Evolutionary conservation across 164 flowering plant species (phyloP).

Genomic region (Stephania japonica): DNA sequence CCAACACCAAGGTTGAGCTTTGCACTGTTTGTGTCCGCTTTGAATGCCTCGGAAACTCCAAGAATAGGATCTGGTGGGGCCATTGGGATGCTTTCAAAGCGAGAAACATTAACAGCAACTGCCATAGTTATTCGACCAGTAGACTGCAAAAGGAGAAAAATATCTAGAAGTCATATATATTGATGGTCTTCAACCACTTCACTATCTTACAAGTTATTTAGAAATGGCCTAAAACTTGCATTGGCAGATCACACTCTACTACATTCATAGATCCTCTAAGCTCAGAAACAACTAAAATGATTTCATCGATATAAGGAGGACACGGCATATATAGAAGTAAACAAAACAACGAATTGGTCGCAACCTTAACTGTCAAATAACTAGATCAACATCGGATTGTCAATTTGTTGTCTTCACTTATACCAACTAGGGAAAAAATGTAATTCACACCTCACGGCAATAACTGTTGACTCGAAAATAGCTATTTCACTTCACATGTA

Average conservation of each 20-base stretch:
- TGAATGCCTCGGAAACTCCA: constrained; percentile 97
- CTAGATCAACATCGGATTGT: not conserved
- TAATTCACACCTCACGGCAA: not conserved
- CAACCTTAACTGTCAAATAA: not conserved
- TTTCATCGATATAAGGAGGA: not conserved
- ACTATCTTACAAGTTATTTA: not conserved
- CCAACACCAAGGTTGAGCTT: constrained; percentile 99
- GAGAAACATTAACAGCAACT: constrained; percentile 57
- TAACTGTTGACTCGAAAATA: too few species aligned
- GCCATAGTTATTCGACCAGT: constrained; percentile 54
- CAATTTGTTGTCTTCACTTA: not conserved
- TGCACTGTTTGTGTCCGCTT: constrained; percentile 56
- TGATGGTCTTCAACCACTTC: not conserved
- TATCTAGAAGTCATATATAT: constrained; percentile 5
- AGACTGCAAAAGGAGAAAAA: constrained; percentile 35
- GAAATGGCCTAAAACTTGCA: not conserved
- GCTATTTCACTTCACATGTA: too few species aligned
- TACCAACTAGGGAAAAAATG: not conserved
- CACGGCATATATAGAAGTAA: not conserved
- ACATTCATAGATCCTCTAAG: not conserved
- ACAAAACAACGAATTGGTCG: not conserved
- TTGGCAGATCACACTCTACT: not conserved
- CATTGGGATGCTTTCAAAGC: constrained; percentile 84
- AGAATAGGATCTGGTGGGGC: constrained; percentile 99
- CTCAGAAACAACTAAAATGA: not conserved